A percentile compares a stretch with the other conserved stretches of the same genome.
phyloP scores from a whole-genome alignment of 169 alveolate species.

The Plasmodium blacklocki region DNA sequence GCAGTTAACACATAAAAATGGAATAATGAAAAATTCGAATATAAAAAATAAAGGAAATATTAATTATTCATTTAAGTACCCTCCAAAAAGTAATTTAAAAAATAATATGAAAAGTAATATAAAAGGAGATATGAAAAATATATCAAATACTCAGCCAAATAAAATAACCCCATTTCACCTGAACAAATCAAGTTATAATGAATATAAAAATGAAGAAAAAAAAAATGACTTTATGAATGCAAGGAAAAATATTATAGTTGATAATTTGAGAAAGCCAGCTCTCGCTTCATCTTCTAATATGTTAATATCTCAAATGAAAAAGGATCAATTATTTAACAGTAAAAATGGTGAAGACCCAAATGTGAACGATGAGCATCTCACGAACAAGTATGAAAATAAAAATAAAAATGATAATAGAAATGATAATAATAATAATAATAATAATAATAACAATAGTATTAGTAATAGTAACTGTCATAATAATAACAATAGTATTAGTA shows the following conservation, averaged over 20 bases:
- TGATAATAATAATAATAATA: too few species aligned
- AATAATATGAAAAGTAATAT: conserved; percentile 2
- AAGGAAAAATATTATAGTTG: not conserved
- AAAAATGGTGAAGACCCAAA: too few species aligned
- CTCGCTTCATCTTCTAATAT: not conserved
- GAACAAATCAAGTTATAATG: conserved; percentile 9
- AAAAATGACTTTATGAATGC: not conserved
- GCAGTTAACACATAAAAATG: conserved; percentile 11
- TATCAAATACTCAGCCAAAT: conserved; percentile 5
- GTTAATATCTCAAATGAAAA: too few species aligned
- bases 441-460: not conserved
- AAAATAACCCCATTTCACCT: conserved; percentile 7
- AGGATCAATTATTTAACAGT: too few species aligned
- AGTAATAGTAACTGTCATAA: not conserved
- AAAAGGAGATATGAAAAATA: too few species aligned
- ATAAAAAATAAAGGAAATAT: conserved; percentile 30
- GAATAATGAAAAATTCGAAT: conserved; percentile 28
- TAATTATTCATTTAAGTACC: conserved; percentile 16
- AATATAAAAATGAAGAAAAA: conserved; percentile 18
- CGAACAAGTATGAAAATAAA: too few species aligned
- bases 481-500: not conserved
- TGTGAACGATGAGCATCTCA: too few species aligned
- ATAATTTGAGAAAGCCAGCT: conserved; percentile 7
- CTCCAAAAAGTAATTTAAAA: conserved; percentile 33
- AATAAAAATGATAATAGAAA: too few species aligned